Percentiles rank a stretch among this genome's conserved stretches.
phyloP scores from a whole-genome alignment of 208 protist species.

The Wallacemonas collosoma region DNA sequence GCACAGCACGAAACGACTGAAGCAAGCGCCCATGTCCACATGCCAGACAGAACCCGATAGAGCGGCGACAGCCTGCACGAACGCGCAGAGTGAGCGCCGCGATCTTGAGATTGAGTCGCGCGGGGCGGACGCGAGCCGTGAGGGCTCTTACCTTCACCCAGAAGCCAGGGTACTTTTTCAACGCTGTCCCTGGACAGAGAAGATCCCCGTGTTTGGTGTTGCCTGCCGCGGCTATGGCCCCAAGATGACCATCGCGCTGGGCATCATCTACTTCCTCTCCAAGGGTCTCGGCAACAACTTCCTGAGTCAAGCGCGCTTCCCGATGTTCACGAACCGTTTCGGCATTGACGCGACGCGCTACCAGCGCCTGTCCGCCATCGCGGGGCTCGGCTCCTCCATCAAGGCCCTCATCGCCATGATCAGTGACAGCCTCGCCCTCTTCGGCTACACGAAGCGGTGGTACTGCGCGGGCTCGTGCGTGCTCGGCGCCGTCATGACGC shows the following conservation, averaged over 20 bases:
- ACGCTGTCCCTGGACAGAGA: conserved; percentile 21
- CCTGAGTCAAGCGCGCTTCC: conserved; percentile 24
- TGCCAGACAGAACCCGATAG: no score
- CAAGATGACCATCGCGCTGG: conserved; percentile 31
- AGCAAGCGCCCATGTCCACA: no score
- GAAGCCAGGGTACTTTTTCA: conserved; percentile 34
- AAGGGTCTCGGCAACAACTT: conserved; percentile 58
- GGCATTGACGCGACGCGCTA: conserved; percentile 37
- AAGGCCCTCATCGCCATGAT: conserved; percentile 38
- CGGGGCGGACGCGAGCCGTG: no score
- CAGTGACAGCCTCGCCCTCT: conserved; percentile 35
- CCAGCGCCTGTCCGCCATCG: conserved; percentile 48
- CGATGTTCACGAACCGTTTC: conserved; percentile 56
- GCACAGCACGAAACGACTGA: no score
- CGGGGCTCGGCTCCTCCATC: conserved; percentile 45
- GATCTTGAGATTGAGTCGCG: no score
- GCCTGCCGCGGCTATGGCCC: conserved; percentile 42
- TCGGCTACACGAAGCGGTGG: conserved; percentile 42
- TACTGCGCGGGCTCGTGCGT: conserved; percentile 43
- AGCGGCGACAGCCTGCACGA: no score
- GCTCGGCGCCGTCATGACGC: conserved; percentile 34
- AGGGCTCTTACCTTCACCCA: conserved; percentile 25
- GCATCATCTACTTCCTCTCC: conserved; percentile 42
- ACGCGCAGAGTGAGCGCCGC: no score
- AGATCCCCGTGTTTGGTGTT: conserved; percentile 44